These are phyloP conservation scores for Trametes pubescens DNA, from an alignment of 1,284 basidiomycete species.

Conservation along the genomic window DNA sequence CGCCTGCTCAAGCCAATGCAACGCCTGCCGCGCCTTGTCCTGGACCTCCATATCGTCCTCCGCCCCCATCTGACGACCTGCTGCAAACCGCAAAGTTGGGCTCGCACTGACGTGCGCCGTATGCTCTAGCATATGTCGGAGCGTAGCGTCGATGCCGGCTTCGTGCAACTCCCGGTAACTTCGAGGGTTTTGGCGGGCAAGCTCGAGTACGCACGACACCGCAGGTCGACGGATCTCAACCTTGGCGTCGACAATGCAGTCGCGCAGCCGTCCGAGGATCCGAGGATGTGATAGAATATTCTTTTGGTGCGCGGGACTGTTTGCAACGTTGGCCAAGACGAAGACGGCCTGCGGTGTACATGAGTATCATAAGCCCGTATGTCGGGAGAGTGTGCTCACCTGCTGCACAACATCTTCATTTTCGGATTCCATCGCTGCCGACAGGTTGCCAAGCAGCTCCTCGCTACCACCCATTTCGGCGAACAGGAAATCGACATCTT, in stretches of 20 bases:
- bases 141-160: slow-evolving; percentile 52
- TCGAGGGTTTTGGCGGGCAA: slow-evolving; percentile 49
- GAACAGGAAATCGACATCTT: slow-evolving; percentile 67
- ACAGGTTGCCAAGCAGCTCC: slow-evolving; percentile 53
- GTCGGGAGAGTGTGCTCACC: slow-evolving; percentile 42
- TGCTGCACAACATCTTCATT: slow-evolving; percentile 62
- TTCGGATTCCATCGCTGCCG: slow-evolving; percentile 54
- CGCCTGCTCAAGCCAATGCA: slow-evolving; percentile 44
- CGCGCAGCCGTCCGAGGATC: slow-evolving; percentile 61
- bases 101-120: slow-evolving; percentile 43
- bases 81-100: slow-evolving; percentile 39
- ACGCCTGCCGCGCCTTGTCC: slow-evolving; percentile 58
- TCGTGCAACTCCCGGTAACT: slow-evolving; percentile 50
- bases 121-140: slow-evolving; percentile 62
- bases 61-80: slow-evolving; percentile 42
- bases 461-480: slow-evolving; percentile 57
- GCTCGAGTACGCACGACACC: slow-evolving; percentile 62
- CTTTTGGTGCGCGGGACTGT: slow-evolving; percentile 57
- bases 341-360: slow-evolving; percentile 55
- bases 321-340: slow-evolving; percentile 70
- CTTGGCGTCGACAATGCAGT: slow-evolving; percentile 62
- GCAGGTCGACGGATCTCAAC: slow-evolving; percentile 67
- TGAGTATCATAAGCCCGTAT: not conserved
- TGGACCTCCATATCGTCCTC: slow-evolving; percentile 66
- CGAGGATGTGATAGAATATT: slow-evolving; percentile 57